These are phyloP conservation scores for Aspergillus biplanus DNA, from an alignment of 495 filamentous ascomycete genomes.

Conservation along the genomic window DNA sequence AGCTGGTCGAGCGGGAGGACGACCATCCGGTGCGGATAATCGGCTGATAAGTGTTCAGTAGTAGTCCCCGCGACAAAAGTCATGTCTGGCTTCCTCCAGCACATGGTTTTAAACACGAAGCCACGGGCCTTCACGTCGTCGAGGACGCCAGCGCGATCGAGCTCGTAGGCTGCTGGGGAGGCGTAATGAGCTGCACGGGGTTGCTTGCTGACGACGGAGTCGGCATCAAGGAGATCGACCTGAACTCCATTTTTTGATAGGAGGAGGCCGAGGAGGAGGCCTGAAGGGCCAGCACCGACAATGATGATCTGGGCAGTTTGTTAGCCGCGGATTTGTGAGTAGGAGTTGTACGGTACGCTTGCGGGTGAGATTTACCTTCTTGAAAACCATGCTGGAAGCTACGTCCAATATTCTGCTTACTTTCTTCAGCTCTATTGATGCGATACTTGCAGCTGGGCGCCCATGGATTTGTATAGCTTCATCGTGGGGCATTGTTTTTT, in stretches of 20 bases:
- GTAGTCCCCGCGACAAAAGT: conserved; percentile 39
- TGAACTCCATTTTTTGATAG: conserved; percentile 57
- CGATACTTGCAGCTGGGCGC: not conserved
- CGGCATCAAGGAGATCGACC: conserved; percentile 56
- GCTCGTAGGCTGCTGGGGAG: conserved; percentile 53
- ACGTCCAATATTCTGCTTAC: not conserved
- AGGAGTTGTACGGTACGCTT: not conserved
- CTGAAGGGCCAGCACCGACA: conserved; percentile 60
- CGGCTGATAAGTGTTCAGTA: conserved; percentile 33
- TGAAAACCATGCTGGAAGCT: conserved; percentile 21
- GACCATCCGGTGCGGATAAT: conserved; percentile 48
- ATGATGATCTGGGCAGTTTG: conserved; percentile 43
- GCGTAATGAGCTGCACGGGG: conserved; percentile 60
- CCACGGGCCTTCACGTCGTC: conserved; percentile 54
- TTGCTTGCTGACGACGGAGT: conserved; percentile 52
- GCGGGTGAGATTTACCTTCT: conserved; percentile 25
- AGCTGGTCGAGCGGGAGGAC: conserved; percentile 52
- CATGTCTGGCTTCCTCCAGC: conserved; percentile 54
- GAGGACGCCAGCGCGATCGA: conserved; percentile 58
- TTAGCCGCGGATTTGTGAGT: not conserved
- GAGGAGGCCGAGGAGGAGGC: conserved; percentile 58
- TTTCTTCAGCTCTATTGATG: not conserved
- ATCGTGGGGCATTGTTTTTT: conserved; percentile 3
- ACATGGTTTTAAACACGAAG: conserved; percentile 53
- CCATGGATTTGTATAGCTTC: conserved; percentile 10